A percentile compares a stretch with the other conserved stretches of the same genome.
phyloP scores from a whole-genome alignment of 2,329 filamentous ascomycete genomes.

The Leptosphaerulina australis region DNA sequence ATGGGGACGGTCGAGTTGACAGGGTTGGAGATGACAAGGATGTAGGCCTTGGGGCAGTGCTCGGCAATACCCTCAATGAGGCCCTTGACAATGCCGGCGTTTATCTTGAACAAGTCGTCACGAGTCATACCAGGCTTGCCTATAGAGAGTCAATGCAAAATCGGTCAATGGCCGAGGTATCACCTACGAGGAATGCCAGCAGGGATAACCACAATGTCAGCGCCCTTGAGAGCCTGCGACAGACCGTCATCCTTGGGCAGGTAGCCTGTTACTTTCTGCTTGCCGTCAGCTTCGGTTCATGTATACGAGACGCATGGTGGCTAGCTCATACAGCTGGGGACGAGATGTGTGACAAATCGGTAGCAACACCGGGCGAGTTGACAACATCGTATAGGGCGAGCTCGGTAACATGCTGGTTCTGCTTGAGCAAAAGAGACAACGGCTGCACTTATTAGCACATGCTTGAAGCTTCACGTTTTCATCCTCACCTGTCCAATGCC shows the following conservation, averaged over 20 bases:
- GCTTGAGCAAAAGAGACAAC: conserved; percentile 94
- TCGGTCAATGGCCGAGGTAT: conserved; percentile 3
- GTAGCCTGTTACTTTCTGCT: conserved; percentile 79
- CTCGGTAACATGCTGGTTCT: conserved; percentile 84
- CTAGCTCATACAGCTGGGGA: conserved; percentile 71
- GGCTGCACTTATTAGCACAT: conserved; percentile 63
- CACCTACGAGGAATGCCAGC: conserved; percentile 90
- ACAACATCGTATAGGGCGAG: conserved; percentile 99
- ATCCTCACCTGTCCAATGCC: conserved; percentile 91
- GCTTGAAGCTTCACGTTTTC: conserved; percentile 5
- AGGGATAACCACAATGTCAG: conserved; percentile 95
- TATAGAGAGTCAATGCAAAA: conserved; percentile 51
- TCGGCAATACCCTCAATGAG: conserved; percentile 88
- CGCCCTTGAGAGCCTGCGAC: conserved; percentile 86
- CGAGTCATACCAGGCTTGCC: conserved; percentile 99
- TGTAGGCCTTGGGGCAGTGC: conserved; percentile 87
- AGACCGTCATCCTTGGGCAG: conserved; percentile 83
- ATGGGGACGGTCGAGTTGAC: conserved; percentile 99
- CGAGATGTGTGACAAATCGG: conserved; percentile 97
- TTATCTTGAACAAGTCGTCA: conserved; percentile 99
- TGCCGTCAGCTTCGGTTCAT: conserved; percentile 24
- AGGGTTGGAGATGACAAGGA: conserved; percentile 98
- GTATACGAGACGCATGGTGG: conserved; percentile 14
- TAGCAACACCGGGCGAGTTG: conserved; percentile 94
- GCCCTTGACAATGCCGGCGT: conserved; percentile 95